A percentile compares a stretch with the other conserved stretches of the same genome.
These are phyloP conservation scores for Russula abietina DNA, from an alignment of 768 basidiomycete genomes.

Conservation along the genomic window DNA sequence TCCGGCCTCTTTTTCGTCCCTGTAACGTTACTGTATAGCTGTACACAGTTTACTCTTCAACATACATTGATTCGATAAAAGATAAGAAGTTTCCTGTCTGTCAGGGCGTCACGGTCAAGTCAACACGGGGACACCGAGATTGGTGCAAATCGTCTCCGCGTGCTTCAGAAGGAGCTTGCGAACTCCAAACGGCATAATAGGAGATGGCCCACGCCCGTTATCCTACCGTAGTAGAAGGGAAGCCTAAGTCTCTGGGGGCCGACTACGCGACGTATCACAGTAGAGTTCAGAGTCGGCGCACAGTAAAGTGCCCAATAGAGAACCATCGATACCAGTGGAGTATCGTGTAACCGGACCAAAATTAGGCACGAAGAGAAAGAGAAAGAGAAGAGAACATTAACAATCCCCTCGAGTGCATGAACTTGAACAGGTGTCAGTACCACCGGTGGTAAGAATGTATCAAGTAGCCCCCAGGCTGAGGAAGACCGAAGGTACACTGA, in stretches of 20 bases:
- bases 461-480: neutral
- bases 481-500: too few relatives aligned
- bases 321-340: constrained; percentile 6
- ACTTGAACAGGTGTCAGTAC: neutral
- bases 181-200: neutral
- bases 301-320: neutral
- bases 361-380: neutral
- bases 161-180: neutral
- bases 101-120: neutral
- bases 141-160: neutral
- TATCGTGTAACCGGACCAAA: neutral
- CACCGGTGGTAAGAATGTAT: neutral
- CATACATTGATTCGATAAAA: neutral
- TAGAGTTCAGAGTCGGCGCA: too few relatives aligned
- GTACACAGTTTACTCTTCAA: neutral
- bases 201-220: neutral
- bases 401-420: neutral
- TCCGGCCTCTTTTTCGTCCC: neutral
- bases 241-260: neutral
- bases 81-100: neutral
- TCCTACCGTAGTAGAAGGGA: neutral
- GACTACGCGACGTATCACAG: neutral
- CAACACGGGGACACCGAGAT: neutral
- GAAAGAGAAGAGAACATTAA: neutral
- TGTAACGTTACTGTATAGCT: neutral